A percentile compares a stretch with the other conserved stretches of the same genome.
These are phyloP conservation scores for Ajuga chamaepitys DNA, from an alignment of 257 asterid genomes.

Conservation along the genomic window DNA sequence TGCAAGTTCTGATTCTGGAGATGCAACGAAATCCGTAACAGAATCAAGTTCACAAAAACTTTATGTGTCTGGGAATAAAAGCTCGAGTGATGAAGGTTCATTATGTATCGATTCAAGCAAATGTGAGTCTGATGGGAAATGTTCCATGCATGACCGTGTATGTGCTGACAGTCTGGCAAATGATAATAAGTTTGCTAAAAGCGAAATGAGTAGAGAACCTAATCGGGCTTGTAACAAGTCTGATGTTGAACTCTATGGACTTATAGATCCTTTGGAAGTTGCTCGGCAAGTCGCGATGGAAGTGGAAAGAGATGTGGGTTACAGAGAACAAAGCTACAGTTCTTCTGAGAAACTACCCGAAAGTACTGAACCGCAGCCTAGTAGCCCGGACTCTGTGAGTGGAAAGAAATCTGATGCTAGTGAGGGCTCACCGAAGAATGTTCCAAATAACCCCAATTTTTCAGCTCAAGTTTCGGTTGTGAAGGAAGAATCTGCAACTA, in stretches of 20 bases:
- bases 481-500: conserved; percentile 34
- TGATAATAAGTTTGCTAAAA: conserved; percentile 19
- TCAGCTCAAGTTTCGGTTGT: conserved; percentile 37
- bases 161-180: conserved; percentile 23
- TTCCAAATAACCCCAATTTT: conserved; percentile 16
- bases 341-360: conserved; percentile 49
- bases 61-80: conserved; percentile 14
- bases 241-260: conserved; percentile 39
- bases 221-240: conserved; percentile 28
- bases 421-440: conserved; percentile 38
- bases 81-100: conserved; percentile 13
- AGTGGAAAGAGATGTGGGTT: conserved; percentile 69
- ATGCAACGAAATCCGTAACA: conserved; percentile 18
- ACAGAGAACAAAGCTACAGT: conserved; percentile 57
- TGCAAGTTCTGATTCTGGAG: conserved; percentile 34
- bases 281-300: conserved; percentile 82
- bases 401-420: conserved; percentile 26
- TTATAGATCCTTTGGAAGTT: conserved; percentile 68
- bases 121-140: conserved; percentile 32
- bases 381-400: conserved; percentile 39
- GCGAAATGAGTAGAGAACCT: background rate
- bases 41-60: conserved; percentile 18
- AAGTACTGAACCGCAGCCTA: conserved; percentile 26
- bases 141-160: conserved; percentile 18
- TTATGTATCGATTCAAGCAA: conserved; percentile 21